Evolutionary conservation across 2,329 filamentous ascomycete species (phyloP), one percentile per base, ranked within the genome.

Genomic region (Penicillium rolfsii): DNA sequence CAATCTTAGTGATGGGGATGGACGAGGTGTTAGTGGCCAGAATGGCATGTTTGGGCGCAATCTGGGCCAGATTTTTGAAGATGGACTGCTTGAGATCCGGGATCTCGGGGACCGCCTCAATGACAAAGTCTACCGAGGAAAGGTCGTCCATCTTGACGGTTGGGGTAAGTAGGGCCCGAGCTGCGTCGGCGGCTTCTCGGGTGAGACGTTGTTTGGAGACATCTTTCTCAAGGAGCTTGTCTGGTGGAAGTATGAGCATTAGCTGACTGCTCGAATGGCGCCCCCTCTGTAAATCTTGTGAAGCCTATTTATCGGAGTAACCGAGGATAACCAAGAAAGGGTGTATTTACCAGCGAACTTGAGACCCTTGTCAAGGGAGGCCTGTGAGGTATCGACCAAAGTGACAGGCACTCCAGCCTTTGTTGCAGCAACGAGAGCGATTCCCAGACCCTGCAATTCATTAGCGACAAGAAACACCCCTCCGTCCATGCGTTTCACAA

Each of bases 1-100:
- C 95, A 71, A 99, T 97, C 73, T 90, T 90, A 46, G 95, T 99
- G 76, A 99, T 97, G 62, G 91, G 94, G 75, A 99, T 99, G 63
- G 93, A 97, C n/a, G 93, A 97, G 6, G 95, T 99, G 82, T 99
- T 99, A 64, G 95, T 99, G 5, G 95, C 94, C 38, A 99, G 86
- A 70, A 99, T 91, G 61, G 95, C 87, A 74, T 98, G 92, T 55
- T 88, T 82, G 11, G 92, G 89, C 68, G 91, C 93, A 68, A 96
- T 88, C 70, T 90, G 81, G 6, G 93, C 93, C 11, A 99, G 85
- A 72, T 89, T 85, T 66, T 86, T 81, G 80, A 99, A 99, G 67
- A 99, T 96, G 66, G 88, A 87, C 67, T 88, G 87, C 80, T 99
- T 99, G 65, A 99, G 85, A 55, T 89, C 83, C 43, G 91, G 89